Evolutionary conservation across 176 grass and related monocot genomes (phyloP).

Genomic region (Carex parvula): DNA sequence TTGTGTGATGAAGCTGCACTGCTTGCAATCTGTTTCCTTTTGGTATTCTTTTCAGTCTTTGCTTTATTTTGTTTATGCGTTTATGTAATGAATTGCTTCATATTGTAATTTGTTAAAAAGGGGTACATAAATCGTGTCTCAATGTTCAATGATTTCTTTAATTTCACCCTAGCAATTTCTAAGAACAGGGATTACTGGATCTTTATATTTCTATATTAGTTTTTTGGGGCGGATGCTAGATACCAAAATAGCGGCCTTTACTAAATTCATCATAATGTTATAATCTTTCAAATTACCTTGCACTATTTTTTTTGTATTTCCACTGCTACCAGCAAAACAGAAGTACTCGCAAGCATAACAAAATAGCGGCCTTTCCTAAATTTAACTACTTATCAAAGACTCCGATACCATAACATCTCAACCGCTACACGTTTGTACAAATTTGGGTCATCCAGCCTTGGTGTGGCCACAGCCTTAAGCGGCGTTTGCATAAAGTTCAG

Average conservation of each 20-base stretch:
- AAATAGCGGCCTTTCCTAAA: too few relatives aligned
- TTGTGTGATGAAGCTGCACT: background rate
- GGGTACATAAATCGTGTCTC: background rate
- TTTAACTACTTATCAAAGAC: background rate
- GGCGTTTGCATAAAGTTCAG: slow-evolving; percentile 61
- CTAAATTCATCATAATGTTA: too few relatives aligned
- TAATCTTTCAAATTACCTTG: background rate
- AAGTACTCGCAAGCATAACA: too few relatives aligned
- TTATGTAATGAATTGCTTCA: background rate
- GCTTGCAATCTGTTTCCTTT: background rate
- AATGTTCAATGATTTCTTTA: background rate
- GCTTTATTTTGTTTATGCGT: background rate
- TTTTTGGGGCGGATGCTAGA: background rate
- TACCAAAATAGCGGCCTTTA: background rate
- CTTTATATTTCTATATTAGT: background rate
- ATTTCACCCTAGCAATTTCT: too few relatives aligned
- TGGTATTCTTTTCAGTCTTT: background rate
- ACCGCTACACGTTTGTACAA: slow-evolving; percentile 38
- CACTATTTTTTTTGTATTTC: background rate
- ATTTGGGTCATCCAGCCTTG: slow-evolving; percentile 34
- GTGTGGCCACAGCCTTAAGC: slow-evolving; percentile 35
- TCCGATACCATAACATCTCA: slow-evolving; percentile 31
- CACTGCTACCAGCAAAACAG: too few relatives aligned
- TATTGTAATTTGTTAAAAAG: background rate
- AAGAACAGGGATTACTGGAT: background rate